phyloP scores from a whole-genome alignment of 2,329 filamentous ascomycete species.

The Beauveria sp. region DNA sequence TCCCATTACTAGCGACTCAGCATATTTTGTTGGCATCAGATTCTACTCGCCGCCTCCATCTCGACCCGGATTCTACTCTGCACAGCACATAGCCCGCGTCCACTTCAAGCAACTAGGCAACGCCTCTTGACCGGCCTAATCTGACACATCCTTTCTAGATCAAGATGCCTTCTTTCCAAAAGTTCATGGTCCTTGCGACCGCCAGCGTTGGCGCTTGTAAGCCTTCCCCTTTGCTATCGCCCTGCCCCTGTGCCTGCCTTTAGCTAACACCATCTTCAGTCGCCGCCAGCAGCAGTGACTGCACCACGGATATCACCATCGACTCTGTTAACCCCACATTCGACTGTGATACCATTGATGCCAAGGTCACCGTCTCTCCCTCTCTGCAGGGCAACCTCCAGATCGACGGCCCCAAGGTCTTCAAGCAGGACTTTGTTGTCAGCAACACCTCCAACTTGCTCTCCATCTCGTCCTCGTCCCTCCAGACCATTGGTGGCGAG shows the following conservation, averaged over 20 bases:
- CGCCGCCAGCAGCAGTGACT: slow-evolving; percentile 24
- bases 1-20: background rate
- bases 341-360: slow-evolving; percentile 57
- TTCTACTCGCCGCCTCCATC: background rate
- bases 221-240: background rate
- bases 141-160: slow-evolving; percentile 1
- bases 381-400: slow-evolving; percentile 48
- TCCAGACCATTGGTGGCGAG: slow-evolving; percentile 58
- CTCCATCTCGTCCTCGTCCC: slow-evolving; percentile 50
- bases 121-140: background rate
- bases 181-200: slow-evolving; percentile 18
- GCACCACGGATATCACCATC: slow-evolving; percentile 52
- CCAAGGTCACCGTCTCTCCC: slow-evolving; percentile 57
- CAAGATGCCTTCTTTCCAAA: slow-evolving; percentile 20
- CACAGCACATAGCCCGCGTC: background rate
- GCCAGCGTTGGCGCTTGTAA: slow-evolving; percentile 1
- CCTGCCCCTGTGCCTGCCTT: no score
- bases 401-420: slow-evolving; percentile 51
- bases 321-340: slow-evolving; percentile 51
- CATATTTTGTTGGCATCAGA: slow-evolving; percentile 7
- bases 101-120: slow-evolving; percentile 4
- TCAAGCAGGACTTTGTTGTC: slow-evolving; percentile 51
- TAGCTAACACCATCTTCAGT: background rate
- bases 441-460: slow-evolving; percentile 55
- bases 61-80: background rate